phyloP scores from a whole-genome alignment of 169 alveolate genomes.

The Eimeria sp. region DNA sequence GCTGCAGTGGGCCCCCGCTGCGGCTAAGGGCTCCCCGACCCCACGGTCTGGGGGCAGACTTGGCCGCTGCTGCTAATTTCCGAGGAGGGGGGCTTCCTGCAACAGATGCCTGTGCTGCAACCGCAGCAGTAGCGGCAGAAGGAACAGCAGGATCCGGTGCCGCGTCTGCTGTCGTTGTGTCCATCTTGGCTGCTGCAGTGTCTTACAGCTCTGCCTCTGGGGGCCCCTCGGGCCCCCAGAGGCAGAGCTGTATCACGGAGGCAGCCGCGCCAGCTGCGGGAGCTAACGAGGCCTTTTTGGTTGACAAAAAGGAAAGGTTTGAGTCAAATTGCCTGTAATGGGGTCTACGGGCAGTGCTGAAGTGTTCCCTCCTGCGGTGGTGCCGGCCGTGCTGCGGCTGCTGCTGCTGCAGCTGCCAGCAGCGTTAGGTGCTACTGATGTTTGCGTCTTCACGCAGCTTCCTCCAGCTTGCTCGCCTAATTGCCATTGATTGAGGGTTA shows the following conservation, averaged over 20 bases:
- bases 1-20: slow-evolving; percentile 59
- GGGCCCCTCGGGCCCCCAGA: slow-evolving; percentile 74
- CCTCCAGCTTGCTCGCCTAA: slow-evolving; percentile 10
- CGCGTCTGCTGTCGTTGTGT: not conserved
- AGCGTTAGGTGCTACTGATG: slow-evolving; percentile 54
- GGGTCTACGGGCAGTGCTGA: not conserved
- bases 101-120: slow-evolving; percentile 35
- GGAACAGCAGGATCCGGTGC: slow-evolving; percentile 33
- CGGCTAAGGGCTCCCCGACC: slow-evolving; percentile 73
- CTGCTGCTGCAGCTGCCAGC: slow-evolving; percentile 38
- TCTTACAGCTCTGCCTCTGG: slow-evolving; percentile 40
- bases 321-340: not conserved
- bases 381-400: slow-evolving; percentile 46
- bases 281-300: not conserved
- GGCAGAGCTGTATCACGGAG: slow-evolving; percentile 17
- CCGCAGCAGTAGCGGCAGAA: slow-evolving; percentile 15
- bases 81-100: slow-evolving; percentile 15
- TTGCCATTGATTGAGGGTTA: not conserved
- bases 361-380: slow-evolving; percentile 10
- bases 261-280: slow-evolving; percentile 52
- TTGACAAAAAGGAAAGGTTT: not conserved
- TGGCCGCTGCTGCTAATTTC: slow-evolving; percentile 59
- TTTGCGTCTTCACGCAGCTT: slow-evolving; percentile 32
- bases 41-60: slow-evolving; percentile 61
- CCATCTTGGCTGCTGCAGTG: slow-evolving; percentile 18